Conservation (phyloP, 306 rosid species). For the Inga laurina region DNA sequence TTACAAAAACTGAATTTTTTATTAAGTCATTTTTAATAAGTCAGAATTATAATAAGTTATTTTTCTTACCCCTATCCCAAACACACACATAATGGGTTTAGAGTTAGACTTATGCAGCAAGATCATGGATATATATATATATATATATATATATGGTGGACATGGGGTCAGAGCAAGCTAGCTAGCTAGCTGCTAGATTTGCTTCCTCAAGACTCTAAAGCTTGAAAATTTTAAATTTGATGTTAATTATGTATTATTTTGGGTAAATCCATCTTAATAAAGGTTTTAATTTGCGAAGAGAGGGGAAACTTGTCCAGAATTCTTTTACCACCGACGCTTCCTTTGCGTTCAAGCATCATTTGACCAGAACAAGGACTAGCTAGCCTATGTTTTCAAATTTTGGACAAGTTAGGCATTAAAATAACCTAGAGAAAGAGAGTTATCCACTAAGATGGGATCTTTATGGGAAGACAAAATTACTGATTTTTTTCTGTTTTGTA, state of each 20-base stretch:
- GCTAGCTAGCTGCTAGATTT: no score
- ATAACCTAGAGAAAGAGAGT: not conserved
- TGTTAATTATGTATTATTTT: no score
- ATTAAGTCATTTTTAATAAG: no score
- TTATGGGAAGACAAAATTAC: not conserved
- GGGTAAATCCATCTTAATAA: not conserved
- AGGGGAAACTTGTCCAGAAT: constrained; percentile 55
- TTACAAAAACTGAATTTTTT: no score
- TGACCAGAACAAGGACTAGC: not conserved
- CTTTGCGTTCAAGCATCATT: constrained; percentile 59
- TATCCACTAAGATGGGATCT: not conserved
- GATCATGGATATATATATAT: no score
- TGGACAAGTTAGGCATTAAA: not conserved
- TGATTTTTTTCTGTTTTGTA: not conserved
- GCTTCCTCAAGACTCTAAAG: not conserved
- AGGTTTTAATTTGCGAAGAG: constrained; percentile 24
- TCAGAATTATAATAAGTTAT: no score
- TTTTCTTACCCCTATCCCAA: no score
- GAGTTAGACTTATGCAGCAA: no score
- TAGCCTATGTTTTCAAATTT: not conserved
- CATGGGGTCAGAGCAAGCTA: no score
- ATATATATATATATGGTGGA: no score
- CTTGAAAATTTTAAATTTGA: not conserved
- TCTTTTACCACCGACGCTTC: constrained; percentile 78
- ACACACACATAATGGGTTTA: no score